Evolutionary conservation across 176 grass and related monocot species (phyloP).

Genomic region (Triticum urartu): DNA sequence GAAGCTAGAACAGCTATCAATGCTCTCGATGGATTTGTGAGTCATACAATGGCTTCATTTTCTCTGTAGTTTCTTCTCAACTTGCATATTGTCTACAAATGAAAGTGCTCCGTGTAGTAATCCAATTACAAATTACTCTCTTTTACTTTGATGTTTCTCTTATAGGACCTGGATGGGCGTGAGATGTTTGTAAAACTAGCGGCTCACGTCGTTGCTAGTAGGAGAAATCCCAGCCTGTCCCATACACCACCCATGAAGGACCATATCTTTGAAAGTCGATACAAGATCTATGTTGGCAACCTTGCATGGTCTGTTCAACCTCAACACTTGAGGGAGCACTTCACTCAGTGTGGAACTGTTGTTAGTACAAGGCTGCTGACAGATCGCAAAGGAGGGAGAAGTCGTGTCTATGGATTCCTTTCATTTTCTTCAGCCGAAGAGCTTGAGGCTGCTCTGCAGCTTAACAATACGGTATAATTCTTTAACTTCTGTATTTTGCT

Average conservation of each 20-base stretch:
- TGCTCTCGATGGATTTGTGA: slow-evolving; percentile 67
- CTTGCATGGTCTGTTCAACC: slow-evolving; percentile 66
- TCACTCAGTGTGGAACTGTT: slow-evolving; percentile 57
- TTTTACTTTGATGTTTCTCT: not conserved
- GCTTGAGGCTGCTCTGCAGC: slow-evolving; percentile 43
- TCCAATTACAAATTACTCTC: not conserved
- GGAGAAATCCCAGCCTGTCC: slow-evolving; percentile 34
- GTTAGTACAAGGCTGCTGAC: slow-evolving; percentile 60
- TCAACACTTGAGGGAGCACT: slow-evolving; percentile 58
- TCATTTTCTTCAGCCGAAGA: slow-evolving; percentile 63
- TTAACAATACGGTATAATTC: slow-evolving; percentile 49
- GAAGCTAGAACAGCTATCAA: slow-evolving; percentile 63
- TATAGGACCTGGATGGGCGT: slow-evolving; percentile 67
- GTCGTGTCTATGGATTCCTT: slow-evolving; percentile 65
- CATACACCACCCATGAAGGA: slow-evolving; percentile 58
- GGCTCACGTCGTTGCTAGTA: slow-evolving; percentile 44
- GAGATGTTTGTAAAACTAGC: slow-evolving; percentile 72
- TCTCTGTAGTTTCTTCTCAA: not conserved
- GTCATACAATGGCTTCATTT: slow-evolving; percentile 20
- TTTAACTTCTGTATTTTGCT: not conserved
- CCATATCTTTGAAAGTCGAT: slow-evolving; percentile 61
- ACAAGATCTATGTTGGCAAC: slow-evolving; percentile 78
- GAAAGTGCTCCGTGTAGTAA: not conserved
- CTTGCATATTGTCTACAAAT: not conserved
- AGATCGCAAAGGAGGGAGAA: slow-evolving; percentile 70